A percentile compares a stretch with the other conserved stretches of the same genome.
phyloP scores from a whole-genome alignment of 2,329 filamentous ascomycete species.

The Catunica adiposa region DNA sequence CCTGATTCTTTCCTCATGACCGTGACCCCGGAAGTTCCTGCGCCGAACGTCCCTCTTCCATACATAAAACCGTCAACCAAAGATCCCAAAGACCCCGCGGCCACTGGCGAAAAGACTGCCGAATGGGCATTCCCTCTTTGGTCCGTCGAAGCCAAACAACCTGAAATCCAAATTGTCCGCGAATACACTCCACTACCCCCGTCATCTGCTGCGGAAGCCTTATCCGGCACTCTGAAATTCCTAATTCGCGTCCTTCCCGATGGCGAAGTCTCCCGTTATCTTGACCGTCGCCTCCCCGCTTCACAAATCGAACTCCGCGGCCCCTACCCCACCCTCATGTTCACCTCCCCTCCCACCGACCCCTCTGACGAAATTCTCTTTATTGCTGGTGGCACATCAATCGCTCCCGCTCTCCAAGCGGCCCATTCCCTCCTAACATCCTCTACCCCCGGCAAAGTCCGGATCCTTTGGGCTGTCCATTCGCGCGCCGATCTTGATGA shows the following conservation, averaged over 20 bases:
- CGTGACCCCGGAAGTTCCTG: slow-evolving; percentile 28
- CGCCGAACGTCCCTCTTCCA: slow-evolving; percentile 17
- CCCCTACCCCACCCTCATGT: slow-evolving; percentile 52
- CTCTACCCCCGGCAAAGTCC: slow-evolving; percentile 27
- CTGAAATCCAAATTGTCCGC: slow-evolving; percentile 77
- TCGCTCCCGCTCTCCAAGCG: slow-evolving; percentile 76
- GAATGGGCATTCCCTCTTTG: slow-evolving; percentile 46
- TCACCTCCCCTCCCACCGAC: slow-evolving; percentile 22
- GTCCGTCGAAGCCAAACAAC: slow-evolving; percentile 89
- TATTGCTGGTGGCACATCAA: slow-evolving; percentile 79
- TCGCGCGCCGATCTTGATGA: slow-evolving; percentile 36
- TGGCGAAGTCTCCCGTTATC: slow-evolving; percentile 75
- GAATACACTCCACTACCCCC: slow-evolving; percentile 80
- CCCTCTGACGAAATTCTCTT: slow-evolving; percentile 46
- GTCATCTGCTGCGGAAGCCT: slow-evolving; percentile 17
- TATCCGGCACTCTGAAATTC: slow-evolving; percentile 43
- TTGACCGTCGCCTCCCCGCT: slow-evolving; percentile 47
- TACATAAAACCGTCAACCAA: background rate
- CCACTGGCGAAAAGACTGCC: slow-evolving; percentile 7
- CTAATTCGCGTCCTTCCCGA: slow-evolving; percentile 61
- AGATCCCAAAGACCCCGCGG: slow-evolving; percentile 17
- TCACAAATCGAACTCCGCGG: slow-evolving; percentile 60
- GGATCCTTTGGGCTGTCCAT: slow-evolving; percentile 67
- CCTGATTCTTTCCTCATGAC: slow-evolving; percentile 54
- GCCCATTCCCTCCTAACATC: slow-evolving; percentile 42